A percentile compares a stretch with the other conserved stretches of the same genome.
Conservation (phyloP, 176 grass and related monocot species). For the Paspalum vaginatum region DNA sequence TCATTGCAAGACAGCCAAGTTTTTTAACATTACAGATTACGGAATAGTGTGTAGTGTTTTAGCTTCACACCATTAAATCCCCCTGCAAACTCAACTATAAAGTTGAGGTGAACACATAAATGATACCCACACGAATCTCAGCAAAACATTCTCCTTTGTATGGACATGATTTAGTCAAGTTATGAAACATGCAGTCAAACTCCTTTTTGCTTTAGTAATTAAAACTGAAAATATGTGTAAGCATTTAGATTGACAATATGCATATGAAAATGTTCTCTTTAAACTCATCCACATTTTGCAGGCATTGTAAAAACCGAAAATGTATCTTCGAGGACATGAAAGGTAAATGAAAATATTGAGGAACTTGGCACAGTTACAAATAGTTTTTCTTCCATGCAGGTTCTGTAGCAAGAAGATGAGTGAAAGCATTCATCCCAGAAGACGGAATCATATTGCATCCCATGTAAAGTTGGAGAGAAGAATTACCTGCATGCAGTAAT, state of each 20-base stretch:
- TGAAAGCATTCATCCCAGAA: background rate
- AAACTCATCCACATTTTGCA: background rate
- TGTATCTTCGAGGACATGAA: background rate
- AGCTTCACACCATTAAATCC: background rate
- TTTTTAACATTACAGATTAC: background rate
- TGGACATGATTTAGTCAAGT: background rate
- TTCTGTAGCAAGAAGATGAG: background rate
- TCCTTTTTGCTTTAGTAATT: background rate
- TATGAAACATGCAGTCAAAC: background rate
- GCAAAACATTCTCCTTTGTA: too few relatives aligned
- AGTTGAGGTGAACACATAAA: background rate
- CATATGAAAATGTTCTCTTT: background rate
- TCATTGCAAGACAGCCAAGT: background rate
- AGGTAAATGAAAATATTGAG: background rate
- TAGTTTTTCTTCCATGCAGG: background rate
- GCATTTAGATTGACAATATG: background rate
- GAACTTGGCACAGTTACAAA: background rate
- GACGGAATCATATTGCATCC: background rate
- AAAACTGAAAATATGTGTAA: background rate
- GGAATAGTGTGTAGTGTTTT: background rate
- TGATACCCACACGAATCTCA: background rate
- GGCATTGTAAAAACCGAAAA: background rate
- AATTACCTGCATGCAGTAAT: slow-evolving; percentile 90
- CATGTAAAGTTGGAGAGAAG: slow-evolving; percentile 9
- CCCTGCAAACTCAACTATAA: background rate